Conservation (phyloP, 108 stramenopile genomes). For the Fragilaria crotonensis region DNA sequence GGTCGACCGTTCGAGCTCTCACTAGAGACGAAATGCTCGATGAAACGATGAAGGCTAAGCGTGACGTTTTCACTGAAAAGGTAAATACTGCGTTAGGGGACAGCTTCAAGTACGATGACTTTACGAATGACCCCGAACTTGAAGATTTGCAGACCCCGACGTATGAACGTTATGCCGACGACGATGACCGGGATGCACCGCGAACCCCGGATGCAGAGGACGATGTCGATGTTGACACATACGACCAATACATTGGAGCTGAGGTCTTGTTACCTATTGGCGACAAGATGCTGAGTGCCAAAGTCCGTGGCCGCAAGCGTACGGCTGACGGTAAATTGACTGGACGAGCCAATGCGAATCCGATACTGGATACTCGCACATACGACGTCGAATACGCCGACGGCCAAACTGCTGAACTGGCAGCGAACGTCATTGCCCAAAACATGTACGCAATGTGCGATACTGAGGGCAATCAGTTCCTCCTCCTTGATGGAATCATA, state of each 20-base stretch:
- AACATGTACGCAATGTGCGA: no score
- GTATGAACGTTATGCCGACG: conserved; percentile 1
- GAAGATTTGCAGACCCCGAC: conserved; percentile 6
- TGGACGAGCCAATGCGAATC: conserved; percentile 5
- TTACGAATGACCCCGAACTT: no score
- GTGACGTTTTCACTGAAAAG: conserved; percentile 1
- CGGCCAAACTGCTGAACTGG: no score
- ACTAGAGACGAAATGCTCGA: conserved; percentile 2
- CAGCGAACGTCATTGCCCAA: no score
- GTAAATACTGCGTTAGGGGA: no score
- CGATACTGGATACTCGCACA: conserved; percentile 20
- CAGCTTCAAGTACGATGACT: no score
- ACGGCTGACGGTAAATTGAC: conserved; percentile 22
- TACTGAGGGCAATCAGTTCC: no score
- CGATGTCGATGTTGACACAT: no score
- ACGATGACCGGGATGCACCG: no score
- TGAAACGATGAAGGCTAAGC: not conserved
- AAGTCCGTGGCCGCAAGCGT: conserved; percentile 20
- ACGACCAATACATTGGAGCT: conserved; percentile 19
- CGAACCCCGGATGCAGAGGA: no score
- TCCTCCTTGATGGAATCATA: conserved; percentile 7
- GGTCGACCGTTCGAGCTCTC: not conserved
- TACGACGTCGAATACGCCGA: no score
- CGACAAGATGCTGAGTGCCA: conserved; percentile 10
- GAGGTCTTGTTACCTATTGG: conserved; percentile 23